phyloP scores from a whole-genome alignment of 1,284 basidiomycete species.

The Moesziomyces antarcticus region DNA sequence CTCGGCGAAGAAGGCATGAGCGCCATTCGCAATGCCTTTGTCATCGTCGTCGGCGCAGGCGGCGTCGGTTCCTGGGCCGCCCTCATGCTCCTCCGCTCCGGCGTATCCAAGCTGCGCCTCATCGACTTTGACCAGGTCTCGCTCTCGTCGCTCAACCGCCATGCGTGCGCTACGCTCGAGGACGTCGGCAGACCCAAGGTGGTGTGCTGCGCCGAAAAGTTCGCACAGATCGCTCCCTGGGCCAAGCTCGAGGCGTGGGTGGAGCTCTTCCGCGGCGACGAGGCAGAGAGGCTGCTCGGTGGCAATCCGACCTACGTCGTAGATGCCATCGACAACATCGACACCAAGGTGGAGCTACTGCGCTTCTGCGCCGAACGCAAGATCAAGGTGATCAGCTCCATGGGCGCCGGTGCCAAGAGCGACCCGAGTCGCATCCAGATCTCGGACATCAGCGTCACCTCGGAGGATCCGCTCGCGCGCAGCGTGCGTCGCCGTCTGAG shows the following conservation, averaged over 20 bases:
- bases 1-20: conserved; percentile 90
- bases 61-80: conserved; percentile 97
- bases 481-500: conserved; percentile 85
- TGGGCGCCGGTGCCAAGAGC: conserved; percentile 96
- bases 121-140: conserved; percentile 70
- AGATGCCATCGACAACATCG: conserved; percentile 88
- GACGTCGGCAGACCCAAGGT: conserved; percentile 98
- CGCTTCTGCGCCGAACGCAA: conserved; percentile 60
- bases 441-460: conserved; percentile 88
- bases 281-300: conserved; percentile 48
- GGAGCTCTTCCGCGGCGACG: conserved; percentile 56
- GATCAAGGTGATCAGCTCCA: conserved; percentile 79
- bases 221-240: conserved; percentile 76
- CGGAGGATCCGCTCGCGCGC: conserved; percentile 94
- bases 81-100: conserved; percentile 76
- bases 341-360: conserved; percentile 77
- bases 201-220: conserved; percentile 79
- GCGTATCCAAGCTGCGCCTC: conserved; percentile 59
- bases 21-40: conserved; percentile 79
- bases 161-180: conserved; percentile 87
- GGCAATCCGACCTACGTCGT: conserved; percentile 62
- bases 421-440: conserved; percentile 97
- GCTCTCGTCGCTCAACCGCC: conserved; percentile 73
- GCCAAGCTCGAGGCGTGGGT: conserved; percentile 73
- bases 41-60: conserved; percentile 92